These are phyloP conservation scores for Oenanthe javanica DNA, from an alignment of 140 eudicot species.

Conservation along the genomic window DNA sequence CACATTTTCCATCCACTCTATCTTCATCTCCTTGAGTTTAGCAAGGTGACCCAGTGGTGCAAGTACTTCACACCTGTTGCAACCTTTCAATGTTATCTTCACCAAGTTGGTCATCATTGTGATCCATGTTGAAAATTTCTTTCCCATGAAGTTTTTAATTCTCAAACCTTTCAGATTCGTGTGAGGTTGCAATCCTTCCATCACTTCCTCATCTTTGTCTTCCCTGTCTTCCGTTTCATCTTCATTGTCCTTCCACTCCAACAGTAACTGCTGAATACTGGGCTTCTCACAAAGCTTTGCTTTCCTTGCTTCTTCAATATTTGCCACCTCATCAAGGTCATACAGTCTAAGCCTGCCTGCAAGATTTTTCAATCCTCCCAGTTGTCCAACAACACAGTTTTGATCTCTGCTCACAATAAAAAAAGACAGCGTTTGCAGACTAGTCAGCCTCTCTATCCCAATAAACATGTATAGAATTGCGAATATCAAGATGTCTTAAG, in stretches of 20 bases:
- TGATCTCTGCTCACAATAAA: not conserved
- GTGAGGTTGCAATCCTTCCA: conserved; percentile 5
- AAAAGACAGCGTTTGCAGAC: not conserved
- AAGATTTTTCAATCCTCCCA: conserved; percentile 13
- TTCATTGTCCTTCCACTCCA: conserved; percentile 4
- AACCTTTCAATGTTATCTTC: not conserved
- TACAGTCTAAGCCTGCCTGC: not conserved
- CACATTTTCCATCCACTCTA: not conserved
- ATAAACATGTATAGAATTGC: not conserved
- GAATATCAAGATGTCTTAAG: not conserved
- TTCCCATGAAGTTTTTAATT: not conserved
- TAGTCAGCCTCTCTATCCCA: not conserved
- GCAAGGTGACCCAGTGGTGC: not conserved
- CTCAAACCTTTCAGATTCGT: not conserved
- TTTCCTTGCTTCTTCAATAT: not conserved
- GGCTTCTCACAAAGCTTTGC: conserved; percentile 16
- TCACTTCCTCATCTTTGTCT: not conserved
- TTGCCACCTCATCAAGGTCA: conserved; percentile 7
- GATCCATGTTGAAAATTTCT: conserved; percentile 21
- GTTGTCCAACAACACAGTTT: not conserved
- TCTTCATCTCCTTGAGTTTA: not conserved
- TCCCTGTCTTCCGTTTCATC: not conserved
- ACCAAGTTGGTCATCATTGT: not conserved
- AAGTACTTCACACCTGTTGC: not conserved
- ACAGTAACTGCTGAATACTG: not conserved